Base-by-base conservation (phyloP, 2,329 filamentous ascomycete genomes). In the Pyrenophora seminiperda region DNA sequence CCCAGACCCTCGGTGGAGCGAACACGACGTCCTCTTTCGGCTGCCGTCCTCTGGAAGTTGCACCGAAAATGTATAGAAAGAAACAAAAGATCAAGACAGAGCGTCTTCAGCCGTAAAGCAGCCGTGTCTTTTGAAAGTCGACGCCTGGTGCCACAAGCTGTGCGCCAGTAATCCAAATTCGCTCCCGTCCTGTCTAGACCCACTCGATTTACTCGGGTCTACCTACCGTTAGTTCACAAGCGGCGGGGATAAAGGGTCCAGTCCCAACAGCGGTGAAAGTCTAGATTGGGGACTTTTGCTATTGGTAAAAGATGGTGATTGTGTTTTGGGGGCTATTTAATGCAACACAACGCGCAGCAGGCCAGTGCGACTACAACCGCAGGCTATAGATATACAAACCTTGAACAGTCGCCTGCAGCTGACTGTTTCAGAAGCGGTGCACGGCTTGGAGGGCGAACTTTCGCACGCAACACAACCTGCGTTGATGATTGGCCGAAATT, bases 111-210 rank as follows among this genome's bases (percentile, higher is more conserved):
- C 24, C 24, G 24, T 11, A 11, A 27, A 4, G 24, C 24, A 27
- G 7, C 9, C 24, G 24, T 27, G 41, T 19, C 41, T 30, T 53
- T 58, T 50, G 38, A 58, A 43, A 42, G 43, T 50, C 37, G 46
- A 29, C 34, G 37, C 18, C 29, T 41, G 32, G 41, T 44, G 57
- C 54, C 51, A 50, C 55, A 34, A 29, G 15, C 14, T 41, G 20
- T 19, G 31, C 17, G 39, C 38, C 31, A 11, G 42, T 47, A 41
- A 53, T 57, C 57, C 54, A 58, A 54, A 56, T 48, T 59, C 39
- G 30, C 38, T 42, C 32, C 37, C 39, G 42, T 38, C 34, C 41
- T 50, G 30, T 24, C 41, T 49, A 52, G 45, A 42, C 44, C 36
- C 39, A 45, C 38, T 33, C 44, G 30, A 43, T 49, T 41, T 36